Evolutionary conservation across 495 filamentous ascomycete genomes (phyloP).

Genomic region (Lasiosphaeria ovina): DNA sequence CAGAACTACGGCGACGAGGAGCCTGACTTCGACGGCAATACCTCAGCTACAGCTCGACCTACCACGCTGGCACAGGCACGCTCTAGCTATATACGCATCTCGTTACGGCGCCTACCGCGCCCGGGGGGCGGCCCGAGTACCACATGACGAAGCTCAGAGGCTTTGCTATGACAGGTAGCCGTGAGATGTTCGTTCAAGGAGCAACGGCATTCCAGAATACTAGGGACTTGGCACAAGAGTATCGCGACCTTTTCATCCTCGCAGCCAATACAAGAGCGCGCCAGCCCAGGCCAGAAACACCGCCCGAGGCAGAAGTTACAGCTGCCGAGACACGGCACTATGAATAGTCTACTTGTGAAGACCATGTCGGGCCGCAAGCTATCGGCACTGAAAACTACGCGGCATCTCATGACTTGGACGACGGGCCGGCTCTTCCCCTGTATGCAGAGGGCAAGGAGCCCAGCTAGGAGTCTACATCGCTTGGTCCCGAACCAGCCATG

Average conservation of each 20-base stretch:
- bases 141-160: conserved; percentile 38
- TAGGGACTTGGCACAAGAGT: conserved; percentile 17
- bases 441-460: too few relatives aligned
- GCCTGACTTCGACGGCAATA: conserved; percentile 40
- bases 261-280: conserved; percentile 22
- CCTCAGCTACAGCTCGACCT: conserved; percentile 37
- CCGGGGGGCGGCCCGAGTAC: conserved; percentile 35
- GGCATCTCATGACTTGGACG: too few relatives aligned
- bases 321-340: conserved; percentile 8
- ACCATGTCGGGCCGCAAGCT: neutral
- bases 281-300: conserved; percentile 1
- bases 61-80: conserved; percentile 22
- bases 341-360: conserved; percentile 11
- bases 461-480: too few relatives aligned
- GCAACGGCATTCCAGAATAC: conserved; percentile 21
- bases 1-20: conserved; percentile 40
- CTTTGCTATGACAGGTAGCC: conserved; percentile 3
- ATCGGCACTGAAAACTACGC: too few relatives aligned
- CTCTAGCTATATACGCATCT: conserved; percentile 43
- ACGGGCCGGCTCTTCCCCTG: too few relatives aligned
- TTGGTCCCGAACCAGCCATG: too few relatives aligned
- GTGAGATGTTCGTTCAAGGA: conserved; percentile 3
- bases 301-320: neutral
- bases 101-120: conserved; percentile 24
- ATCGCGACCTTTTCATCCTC: conserved; percentile 23